Conservation (phyloP, 805 yeast genomes). For the Martiniozyma abietophila region DNA sequence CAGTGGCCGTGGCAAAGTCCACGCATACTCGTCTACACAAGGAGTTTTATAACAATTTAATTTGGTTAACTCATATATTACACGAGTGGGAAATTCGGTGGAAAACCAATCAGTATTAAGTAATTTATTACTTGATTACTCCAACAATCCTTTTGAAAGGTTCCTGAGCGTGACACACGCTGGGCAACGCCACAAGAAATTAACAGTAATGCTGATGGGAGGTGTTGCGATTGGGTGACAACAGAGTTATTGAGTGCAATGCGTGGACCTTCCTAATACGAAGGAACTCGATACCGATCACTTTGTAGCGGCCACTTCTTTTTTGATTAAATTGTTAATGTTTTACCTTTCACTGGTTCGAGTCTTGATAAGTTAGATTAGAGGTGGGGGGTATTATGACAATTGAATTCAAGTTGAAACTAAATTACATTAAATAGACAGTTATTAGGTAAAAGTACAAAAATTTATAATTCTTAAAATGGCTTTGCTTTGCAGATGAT, state of each 20-base stretch:
- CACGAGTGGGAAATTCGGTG: constrained; percentile 37
- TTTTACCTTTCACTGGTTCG: too few species aligned
- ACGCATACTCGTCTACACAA: constrained; percentile 29
- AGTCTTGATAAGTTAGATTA: too few species aligned
- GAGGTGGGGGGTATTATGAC: too few species aligned
- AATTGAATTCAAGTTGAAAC: too few species aligned
- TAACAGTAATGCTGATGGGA: constrained; percentile 23
- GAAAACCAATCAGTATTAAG: too few species aligned
- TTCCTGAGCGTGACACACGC: constrained; percentile 31
- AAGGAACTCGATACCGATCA: constrained; percentile 34
- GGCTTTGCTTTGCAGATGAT: too few species aligned
- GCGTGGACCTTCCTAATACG: constrained; percentile 24
- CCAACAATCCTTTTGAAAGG: constrained; percentile 25
- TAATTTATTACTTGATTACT: constrained; percentile 19
- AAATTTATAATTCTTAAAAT: too few species aligned
- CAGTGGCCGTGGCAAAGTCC: constrained; percentile 20
- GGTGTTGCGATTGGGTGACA: constrained; percentile 32
- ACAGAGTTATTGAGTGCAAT: constrained; percentile 30
- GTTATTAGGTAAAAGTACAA: too few species aligned
- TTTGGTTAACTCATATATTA: constrained; percentile 3
- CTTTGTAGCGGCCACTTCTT: constrained; percentile 11
- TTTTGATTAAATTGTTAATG: too few species aligned
- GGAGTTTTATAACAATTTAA: too few species aligned
- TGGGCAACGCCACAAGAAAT: constrained; percentile 31
- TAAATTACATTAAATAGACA: too few species aligned